Conservation (phyloP, 305 asterid genomes). For the Fraxinus nigra region DNA sequence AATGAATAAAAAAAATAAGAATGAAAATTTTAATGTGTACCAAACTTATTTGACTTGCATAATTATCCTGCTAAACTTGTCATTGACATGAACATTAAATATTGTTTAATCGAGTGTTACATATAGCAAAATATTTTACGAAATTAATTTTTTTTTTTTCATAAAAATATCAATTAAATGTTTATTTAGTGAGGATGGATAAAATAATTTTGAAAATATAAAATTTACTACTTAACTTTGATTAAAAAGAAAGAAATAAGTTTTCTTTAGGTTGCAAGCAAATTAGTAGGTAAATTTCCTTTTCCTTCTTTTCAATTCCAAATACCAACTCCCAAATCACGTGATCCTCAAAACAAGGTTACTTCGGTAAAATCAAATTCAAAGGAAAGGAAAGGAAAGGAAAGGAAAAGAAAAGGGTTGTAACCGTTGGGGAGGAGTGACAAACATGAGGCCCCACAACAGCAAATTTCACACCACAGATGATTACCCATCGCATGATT, state of each 20-base stretch:
- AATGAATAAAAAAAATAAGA: no score
- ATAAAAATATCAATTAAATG: no score
- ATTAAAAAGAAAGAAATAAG: neutral
- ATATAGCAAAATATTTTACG: neutral
- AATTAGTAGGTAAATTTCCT: conserved; percentile 24
- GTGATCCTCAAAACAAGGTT: neutral
- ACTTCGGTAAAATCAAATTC: neutral
- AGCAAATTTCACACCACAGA: conserved; percentile 33
- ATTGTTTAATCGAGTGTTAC: no score
- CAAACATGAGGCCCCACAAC: conserved; percentile 26
- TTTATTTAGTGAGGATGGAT: neutral
- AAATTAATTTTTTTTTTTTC: no score
- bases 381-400: neutral
- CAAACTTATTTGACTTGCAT: no score
- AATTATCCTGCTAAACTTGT: neutral
- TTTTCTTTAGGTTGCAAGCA: neutral
- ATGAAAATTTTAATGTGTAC: no score
- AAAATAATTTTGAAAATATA: no score
- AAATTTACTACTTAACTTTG: neutral
- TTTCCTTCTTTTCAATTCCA: neutral
- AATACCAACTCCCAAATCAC: conserved; percentile 8
- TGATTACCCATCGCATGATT: conserved; percentile 67
- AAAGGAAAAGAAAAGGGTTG: neutral
- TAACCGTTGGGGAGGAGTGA: conserved; percentile 26
- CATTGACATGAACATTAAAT: no score